These are phyloP conservation scores for Curvularia verruculosa DNA, from an alignment of 2,329 filamentous ascomycete species.

Conservation along the genomic window DNA sequence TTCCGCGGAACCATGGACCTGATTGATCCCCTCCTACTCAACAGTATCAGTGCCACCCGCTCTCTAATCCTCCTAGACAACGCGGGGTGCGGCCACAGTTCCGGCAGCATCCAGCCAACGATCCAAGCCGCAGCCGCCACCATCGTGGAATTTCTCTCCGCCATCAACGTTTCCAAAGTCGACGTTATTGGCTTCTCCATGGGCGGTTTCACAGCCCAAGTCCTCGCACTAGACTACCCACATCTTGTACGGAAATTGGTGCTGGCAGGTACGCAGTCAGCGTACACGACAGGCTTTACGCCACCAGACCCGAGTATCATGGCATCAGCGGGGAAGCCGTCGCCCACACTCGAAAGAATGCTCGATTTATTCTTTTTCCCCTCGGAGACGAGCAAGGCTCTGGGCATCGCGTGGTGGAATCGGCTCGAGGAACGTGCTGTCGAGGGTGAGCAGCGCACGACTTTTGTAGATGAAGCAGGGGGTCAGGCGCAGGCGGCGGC, in stretches of 20 bases:
- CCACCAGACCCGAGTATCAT: background rate
- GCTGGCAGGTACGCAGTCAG: slow-evolving; percentile 51
- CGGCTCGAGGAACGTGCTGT: slow-evolving; percentile 8
- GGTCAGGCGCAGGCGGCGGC: background rate
- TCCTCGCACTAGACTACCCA: slow-evolving; percentile 50
- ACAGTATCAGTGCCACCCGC: slow-evolving; percentile 52
- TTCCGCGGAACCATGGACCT: slow-evolving; percentile 34
- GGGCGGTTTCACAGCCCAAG: slow-evolving; percentile 56
- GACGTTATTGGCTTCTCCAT: slow-evolving; percentile 60
- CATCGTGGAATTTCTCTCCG: slow-evolving; percentile 30
- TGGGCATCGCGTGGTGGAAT: slow-evolving; percentile 6
- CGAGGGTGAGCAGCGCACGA: background rate
- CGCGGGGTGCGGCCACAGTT: slow-evolving; percentile 55
- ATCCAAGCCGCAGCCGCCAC: slow-evolving; percentile 46
- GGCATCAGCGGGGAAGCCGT: background rate
- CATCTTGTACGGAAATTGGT: slow-evolving; percentile 52
- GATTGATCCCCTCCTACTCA: slow-evolving; percentile 48
- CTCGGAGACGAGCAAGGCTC: slow-evolving; percentile 13
- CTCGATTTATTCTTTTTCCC: slow-evolving; percentile 17
- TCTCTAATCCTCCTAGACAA: slow-evolving; percentile 58
- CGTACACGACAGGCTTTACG: background rate
- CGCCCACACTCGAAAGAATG: background rate
- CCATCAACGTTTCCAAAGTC: slow-evolving; percentile 44
- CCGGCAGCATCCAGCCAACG: slow-evolving; percentile 52
- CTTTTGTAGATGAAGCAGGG: background rate